phyloP scores from a whole-genome alignment of 2,329 filamentous ascomycete genomes.

The Alternaria sp. region DNA sequence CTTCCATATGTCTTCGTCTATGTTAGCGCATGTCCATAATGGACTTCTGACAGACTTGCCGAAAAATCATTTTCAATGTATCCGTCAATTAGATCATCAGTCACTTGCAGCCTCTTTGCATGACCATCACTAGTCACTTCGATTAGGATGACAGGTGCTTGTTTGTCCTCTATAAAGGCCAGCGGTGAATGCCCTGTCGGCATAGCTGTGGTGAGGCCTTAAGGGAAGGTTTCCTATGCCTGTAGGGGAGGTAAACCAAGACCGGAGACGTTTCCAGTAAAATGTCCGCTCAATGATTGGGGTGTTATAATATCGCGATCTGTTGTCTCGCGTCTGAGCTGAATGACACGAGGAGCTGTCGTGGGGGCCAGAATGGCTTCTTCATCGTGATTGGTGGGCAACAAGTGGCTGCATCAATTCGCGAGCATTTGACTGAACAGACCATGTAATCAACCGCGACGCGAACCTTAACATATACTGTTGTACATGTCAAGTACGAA shows the following conservation, averaged over 20 bases:
- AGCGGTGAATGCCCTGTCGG: not conserved
- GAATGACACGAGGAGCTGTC: not conserved
- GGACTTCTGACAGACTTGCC: not conserved
- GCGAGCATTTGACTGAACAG: not conserved
- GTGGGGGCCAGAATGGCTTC: not conserved
- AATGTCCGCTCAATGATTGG: too few species aligned
- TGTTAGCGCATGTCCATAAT: not conserved
- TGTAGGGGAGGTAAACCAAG: too few species aligned
- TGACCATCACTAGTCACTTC: conserved; percentile 1
- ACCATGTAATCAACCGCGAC: not conserved
- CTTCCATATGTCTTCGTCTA: not conserved
- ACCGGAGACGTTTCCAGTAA: too few species aligned
- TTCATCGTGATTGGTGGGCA: not conserved
- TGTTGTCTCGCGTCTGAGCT: not conserved
- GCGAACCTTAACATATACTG: not conserved
- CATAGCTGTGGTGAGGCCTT: too few species aligned
- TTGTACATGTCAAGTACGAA: not conserved
- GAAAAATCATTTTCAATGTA: conserved; percentile 9
- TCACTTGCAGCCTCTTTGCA: not conserved
- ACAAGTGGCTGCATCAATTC: not conserved
- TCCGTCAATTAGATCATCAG: not conserved
- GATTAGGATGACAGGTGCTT: not conserved
- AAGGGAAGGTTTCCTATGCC: too few species aligned
- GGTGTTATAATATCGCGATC: not conserved
- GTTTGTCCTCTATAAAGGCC: not conserved